Conservation (phyloP, 305 asterid genomes). For the Solanum hybrid region DNA sequence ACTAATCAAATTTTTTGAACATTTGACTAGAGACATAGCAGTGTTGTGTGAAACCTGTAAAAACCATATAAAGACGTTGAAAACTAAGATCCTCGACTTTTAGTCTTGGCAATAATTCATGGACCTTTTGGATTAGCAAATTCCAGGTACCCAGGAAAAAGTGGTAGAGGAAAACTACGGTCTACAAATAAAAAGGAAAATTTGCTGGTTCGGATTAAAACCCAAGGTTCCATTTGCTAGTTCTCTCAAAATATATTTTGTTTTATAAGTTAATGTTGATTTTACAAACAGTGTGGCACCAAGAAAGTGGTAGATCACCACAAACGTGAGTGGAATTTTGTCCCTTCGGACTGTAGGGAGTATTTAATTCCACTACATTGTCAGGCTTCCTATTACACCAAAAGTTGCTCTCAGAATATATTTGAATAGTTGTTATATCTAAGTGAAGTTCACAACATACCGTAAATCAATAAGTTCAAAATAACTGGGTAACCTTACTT, state of each 20-base stretch:
- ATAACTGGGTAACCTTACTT: neutral
- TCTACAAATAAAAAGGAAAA: neutral
- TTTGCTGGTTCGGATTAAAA: neutral
- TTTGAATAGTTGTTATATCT: neutral
- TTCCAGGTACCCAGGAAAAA: neutral
- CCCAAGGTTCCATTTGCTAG: neutral
- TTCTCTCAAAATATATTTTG: neutral
- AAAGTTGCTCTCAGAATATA: neutral
- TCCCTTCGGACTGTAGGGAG: neutral
- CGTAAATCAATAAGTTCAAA: neutral
- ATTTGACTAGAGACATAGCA: slow-evolving; percentile 62
- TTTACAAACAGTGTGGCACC: neutral
- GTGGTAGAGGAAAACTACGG: neutral
- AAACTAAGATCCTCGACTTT: neutral
- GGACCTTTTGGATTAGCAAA: neutral
- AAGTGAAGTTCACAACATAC: neutral
- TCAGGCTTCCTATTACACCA: neutral
- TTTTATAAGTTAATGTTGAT: neutral
- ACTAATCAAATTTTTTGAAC: slow-evolving; percentile 43
- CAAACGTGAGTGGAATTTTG: neutral
- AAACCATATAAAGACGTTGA: neutral
- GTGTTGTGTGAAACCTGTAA: slow-evolving; percentile 68
- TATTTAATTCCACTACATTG: neutral
- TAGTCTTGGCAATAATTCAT: neutral
- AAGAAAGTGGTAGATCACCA: neutral